Evolutionary conservation across 140 eudicot species (phyloP).

Genomic region (Anethum foeniculum): DNA sequence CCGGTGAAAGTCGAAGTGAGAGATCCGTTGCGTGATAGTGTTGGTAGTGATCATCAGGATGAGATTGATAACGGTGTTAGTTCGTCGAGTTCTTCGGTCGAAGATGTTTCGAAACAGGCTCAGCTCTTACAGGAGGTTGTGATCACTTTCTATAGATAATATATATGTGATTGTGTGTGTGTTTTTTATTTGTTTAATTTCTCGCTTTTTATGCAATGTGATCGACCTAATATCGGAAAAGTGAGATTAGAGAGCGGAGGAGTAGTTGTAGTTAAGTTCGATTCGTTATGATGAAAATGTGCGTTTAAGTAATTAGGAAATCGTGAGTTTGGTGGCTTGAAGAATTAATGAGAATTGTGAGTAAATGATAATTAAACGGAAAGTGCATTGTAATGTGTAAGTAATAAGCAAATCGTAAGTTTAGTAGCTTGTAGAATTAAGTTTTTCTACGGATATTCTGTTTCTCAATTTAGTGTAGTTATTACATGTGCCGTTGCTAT

Average conservation of each 20-base stretch:
- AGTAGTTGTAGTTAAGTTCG: not conserved
- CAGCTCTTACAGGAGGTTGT: constrained; percentile 72
- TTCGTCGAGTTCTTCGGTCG: constrained; percentile 29
- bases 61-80: constrained; percentile 19
- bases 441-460: not conserved
- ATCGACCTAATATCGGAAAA: not conserved
- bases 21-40: constrained; percentile 44
- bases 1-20: constrained; percentile 33
- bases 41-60: constrained; percentile 6
- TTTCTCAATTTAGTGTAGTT: not conserved
- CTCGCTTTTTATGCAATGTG: not conserved
- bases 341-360: not conserved
- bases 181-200: not conserved
- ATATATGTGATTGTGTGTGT: not conserved
- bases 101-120: constrained; percentile 61
- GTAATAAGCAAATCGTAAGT: no score
- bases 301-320: not conserved
- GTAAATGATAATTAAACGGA: not conserved
- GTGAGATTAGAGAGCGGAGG: not conserved
- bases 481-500: not conserved
- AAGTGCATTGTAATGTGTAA: no score
- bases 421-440: not conserved
- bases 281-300: not conserved
- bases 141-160: not conserved
- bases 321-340: not conserved